Conservation (phyloP, 139 green algal species). For the Micromonas pusilla region DNA sequence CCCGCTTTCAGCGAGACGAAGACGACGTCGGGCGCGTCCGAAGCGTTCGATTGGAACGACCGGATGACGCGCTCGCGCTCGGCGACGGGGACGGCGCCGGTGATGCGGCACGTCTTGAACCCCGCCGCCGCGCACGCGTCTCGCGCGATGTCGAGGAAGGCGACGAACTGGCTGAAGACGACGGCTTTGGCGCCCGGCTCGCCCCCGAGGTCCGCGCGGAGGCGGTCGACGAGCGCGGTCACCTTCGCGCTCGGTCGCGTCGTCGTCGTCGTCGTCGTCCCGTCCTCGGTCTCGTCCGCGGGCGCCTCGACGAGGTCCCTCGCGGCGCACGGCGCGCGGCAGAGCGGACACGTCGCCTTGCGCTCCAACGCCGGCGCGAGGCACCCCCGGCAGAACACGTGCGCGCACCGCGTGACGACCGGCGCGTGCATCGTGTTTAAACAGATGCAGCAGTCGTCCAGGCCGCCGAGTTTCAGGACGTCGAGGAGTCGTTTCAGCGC, state of each 20-base stretch:
- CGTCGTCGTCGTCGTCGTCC: not conserved
- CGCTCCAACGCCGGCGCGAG: not conserved
- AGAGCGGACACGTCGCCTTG: not conserved
- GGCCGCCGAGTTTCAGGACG: not conserved
- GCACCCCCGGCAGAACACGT: not conserved
- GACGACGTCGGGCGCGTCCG: slow-evolving; percentile 58
- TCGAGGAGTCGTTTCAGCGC: not conserved
- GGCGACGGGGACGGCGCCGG: slow-evolving; percentile 52
- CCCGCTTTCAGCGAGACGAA: slow-evolving; percentile 53
- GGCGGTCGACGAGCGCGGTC: not conserved
- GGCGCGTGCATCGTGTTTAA: not conserved
- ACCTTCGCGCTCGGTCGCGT: not conserved
- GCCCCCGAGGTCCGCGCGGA: not conserved
- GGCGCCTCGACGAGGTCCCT: not conserved
- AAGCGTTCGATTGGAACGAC: slow-evolving; percentile 51
- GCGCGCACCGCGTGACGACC: not conserved
- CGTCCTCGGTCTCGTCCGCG: not conserved
- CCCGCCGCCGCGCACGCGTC: slow-evolving; percentile 45
- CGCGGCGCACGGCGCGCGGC: not conserved
- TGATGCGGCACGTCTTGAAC: slow-evolving; percentile 58
- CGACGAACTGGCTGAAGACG: slow-evolving; percentile 89
- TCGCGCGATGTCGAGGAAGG: slow-evolving; percentile 86
- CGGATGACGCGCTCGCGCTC: slow-evolving; percentile 51
- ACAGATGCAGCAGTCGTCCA: not conserved
- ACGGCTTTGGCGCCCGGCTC: slow-evolving; percentile 62